Base-by-base conservation (phyloP, 805 yeast species). In the Zygoascus bituminiphila region DNA sequence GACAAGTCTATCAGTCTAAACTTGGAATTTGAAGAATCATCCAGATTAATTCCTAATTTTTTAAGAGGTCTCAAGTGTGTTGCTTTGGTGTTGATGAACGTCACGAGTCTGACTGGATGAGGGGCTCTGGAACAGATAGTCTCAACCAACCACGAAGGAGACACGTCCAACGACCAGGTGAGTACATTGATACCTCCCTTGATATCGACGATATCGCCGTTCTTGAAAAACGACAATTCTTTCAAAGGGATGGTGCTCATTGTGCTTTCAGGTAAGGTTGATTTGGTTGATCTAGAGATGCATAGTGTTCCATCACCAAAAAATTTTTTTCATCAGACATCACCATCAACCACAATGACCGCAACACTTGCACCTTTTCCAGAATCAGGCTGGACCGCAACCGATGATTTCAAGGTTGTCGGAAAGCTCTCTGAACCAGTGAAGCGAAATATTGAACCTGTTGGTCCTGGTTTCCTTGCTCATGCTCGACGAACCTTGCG, bases 401-500 rank as follows among this genome's bases (percentile, higher is more conserved):
- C 57, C 26, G 58, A 55, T 49, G 44, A 52, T 36, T 65, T 66
- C 55, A 58, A 54, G 46, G 50, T 62, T 15, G 47, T 51, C 20
- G 55, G 53, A 4, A 44, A 61, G 26, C 51, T 66, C 41, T 51
- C 62, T n/a, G 54, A 63, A 14, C 63, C 67, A 22, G 56, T 59
- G 29, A 59, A 58, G 55, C 69, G 96, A 67, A 82, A 91, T 51
- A 74, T 89, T 54, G 98, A 93, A 72, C 98, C 98, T 35, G 96
- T 91, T 57, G 98, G 98, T 49, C 91, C 94, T 54, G 85, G 78
- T 65, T 93, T 89, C 73, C 74, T 93, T 60, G 96, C 96, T 46
- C 98, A 93, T 64, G 98, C 98, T 51, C 81, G 95, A 58, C 85
- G 98, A 76, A 79, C 94, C 47, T 75, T 89, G 60, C 82, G 96